Percentiles rank a stretch among this genome's conserved stretches.
phyloP scores from a whole-genome alignment of 164 flowering plant species.

The Liriodendron chinense region DNA sequence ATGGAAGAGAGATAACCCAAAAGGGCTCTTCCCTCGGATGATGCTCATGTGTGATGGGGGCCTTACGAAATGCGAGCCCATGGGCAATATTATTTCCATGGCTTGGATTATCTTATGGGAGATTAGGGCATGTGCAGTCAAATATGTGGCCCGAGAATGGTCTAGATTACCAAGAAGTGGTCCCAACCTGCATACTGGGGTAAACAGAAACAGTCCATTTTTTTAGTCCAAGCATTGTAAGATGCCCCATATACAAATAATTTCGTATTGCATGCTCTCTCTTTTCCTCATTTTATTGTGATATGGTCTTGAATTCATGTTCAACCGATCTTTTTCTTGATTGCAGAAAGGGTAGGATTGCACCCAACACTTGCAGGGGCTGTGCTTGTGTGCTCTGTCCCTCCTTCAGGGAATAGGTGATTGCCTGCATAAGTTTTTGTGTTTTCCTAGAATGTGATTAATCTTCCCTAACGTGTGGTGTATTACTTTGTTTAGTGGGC shows the following conservation, averaged over 20 bases:
- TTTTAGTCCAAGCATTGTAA: background rate
- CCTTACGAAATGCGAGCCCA: too few relatives aligned
- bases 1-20: too few relatives aligned
- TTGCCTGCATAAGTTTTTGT: background rate
- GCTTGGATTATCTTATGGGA: too few relatives aligned
- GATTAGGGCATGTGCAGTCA: too few relatives aligned
- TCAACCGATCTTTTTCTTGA: background rate
- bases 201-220: too few relatives aligned
- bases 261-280: background rate
- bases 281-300: background rate
- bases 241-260: background rate
- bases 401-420: conserved; percentile 94
- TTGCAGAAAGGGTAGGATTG: conserved; percentile 29
- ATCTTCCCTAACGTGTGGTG: conserved; percentile 8
- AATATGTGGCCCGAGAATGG: too few relatives aligned
- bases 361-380: conserved; percentile 63
- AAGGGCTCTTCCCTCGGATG: too few relatives aligned
- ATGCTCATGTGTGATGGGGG: too few relatives aligned
- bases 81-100: too few relatives aligned
- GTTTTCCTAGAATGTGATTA: conserved; percentile 1
- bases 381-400: conserved; percentile 85
- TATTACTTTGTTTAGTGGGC: conserved; percentile 48
- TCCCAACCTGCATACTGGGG: too few relatives aligned
- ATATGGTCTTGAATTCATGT: background rate
- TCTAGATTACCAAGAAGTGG: too few relatives aligned